phyloP scores from a whole-genome alignment of 371 early-diverging fungal species.

The Capillidium heterosporum region DNA sequence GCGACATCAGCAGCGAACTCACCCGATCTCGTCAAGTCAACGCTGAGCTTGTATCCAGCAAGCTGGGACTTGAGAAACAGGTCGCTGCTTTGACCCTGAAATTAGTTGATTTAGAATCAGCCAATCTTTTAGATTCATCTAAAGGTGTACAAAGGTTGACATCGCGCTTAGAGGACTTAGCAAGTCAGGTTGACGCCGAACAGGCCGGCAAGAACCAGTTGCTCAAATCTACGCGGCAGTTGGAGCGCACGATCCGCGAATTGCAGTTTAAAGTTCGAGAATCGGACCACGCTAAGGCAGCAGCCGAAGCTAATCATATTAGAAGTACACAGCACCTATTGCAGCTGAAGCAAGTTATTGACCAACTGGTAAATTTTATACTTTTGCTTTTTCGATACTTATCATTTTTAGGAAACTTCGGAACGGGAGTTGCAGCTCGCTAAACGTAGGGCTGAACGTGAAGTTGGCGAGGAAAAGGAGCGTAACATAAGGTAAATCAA shows the following conservation, averaged over 20 bases:
- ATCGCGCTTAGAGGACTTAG: constrained; percentile 41
- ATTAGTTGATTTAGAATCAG: constrained; percentile 51
- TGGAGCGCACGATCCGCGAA: constrained; percentile 62
- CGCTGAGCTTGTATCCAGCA: constrained; percentile 37
- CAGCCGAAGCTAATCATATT: constrained; percentile 45
- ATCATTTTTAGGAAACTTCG: constrained; percentile 23
- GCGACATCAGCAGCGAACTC: constrained; percentile 34
- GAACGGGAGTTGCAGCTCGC: constrained; percentile 49
- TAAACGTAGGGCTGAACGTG: constrained; percentile 58
- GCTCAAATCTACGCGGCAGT: constrained; percentile 31
- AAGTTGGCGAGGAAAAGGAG: constrained; percentile 37
- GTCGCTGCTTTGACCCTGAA: constrained; percentile 51
- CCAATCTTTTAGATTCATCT: constrained; percentile 24
- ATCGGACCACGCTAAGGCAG: constrained; percentile 42
- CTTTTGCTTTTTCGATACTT: neutral
- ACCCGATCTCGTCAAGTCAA: constrained; percentile 38
- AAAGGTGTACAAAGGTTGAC: constrained; percentile 32
- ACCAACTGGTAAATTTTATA: constrained; percentile 36
- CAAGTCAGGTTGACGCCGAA: constrained; percentile 37
- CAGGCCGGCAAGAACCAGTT: constrained; percentile 37
- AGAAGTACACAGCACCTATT: constrained; percentile 46
- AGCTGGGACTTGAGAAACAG: constrained; percentile 49
- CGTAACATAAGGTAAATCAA: constrained; percentile 13
- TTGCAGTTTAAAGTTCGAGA: constrained; percentile 63
- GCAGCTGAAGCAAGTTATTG: constrained; percentile 39